A percentile compares a stretch with the other conserved stretches of the same genome.
These are phyloP conservation scores for Jaapia argillacea DNA, from an alignment of 768 basidiomycete species.

Conservation along the genomic window DNA sequence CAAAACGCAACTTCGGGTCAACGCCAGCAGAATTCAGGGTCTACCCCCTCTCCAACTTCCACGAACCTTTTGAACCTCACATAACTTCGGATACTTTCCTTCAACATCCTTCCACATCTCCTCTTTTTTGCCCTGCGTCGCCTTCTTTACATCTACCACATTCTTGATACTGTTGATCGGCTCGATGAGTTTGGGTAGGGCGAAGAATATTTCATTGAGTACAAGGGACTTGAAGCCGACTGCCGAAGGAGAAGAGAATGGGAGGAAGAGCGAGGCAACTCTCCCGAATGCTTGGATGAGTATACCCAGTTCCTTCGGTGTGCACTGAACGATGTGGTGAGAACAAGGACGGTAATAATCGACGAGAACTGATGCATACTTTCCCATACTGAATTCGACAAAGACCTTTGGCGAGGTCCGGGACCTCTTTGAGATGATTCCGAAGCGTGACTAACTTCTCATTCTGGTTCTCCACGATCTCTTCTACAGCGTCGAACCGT, in stretches of 20 bases:
- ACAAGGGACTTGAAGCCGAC: slow-evolving; percentile 55
- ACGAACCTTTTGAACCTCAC: too few species aligned
- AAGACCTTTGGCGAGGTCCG: slow-evolving; percentile 81
- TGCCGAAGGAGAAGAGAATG: slow-evolving; percentile 28
- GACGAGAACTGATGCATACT: slow-evolving; percentile 28
- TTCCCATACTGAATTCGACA: slow-evolving; percentile 88
- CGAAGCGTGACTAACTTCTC: slow-evolving; percentile 59
- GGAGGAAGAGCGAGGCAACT: slow-evolving; percentile 54
- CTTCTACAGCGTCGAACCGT: slow-evolving; percentile 78
- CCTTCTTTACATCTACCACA: slow-evolving; percentile 49
- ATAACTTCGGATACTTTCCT: slow-evolving; percentile 41
- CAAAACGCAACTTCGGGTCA: too few species aligned
- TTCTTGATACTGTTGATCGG: slow-evolving; percentile 43
- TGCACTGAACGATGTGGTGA: slow-evolving; percentile 38
- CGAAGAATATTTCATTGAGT: slow-evolving; percentile 58
- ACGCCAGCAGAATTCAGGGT: too few species aligned
- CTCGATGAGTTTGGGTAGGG: slow-evolving; percentile 55
- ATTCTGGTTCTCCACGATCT: slow-evolving; percentile 56
- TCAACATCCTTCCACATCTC: slow-evolving; percentile 54
- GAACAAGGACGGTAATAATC: not conserved
- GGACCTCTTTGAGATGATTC: slow-evolving; percentile 59
- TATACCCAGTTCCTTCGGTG: slow-evolving; percentile 70
- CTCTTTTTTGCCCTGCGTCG: slow-evolving; percentile 57
- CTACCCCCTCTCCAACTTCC: too few species aligned
- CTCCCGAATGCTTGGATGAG: slow-evolving; percentile 70